Base-by-base conservation (phyloP, 1,284 basidiomycete genomes). In the Fomitopsis palustris region DNA sequence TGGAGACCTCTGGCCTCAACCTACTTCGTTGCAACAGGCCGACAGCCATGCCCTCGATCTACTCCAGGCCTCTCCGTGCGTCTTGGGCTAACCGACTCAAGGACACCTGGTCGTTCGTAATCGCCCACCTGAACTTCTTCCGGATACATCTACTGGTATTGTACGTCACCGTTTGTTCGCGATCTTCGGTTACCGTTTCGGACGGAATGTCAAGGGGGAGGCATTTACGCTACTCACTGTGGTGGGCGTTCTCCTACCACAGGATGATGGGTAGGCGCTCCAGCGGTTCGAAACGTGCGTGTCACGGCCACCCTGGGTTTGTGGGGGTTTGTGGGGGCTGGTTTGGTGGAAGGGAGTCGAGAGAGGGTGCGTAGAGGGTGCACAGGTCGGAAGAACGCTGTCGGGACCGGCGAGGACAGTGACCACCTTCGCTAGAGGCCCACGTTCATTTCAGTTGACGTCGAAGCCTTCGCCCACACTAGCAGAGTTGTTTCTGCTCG, bases 101-200 rank as follows among this genome's bases (percentile, higher is more conserved):
- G 21, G 37, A 58, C 7, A 23, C 45, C 33, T 56, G 53, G 47
- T 12, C 51, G 31, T 72, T 70, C 54, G 42, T 81, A 45, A 66
- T 67, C 58, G 70, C 72, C 59, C 77, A 85, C 64, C 84, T 90
- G 69, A 90, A 90, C 70, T 90, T 90, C 69, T 90, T 83, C 66
- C 80, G 88, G 14, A 68, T 86, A 47, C 87, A 89, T 65, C 70
- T 80, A 4, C 70, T 83, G 9, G 78, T 78, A 70, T 83, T 84
- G 82, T 83, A 66, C 67, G 83, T 71, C 14, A 33, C 41, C 29
- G 42, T 51, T 41, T 45, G 21, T 43, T 42, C 54, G 29, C 43
- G 23, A 43, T 43, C 52, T 45, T 45, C 12, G 38, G 9, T 56
- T 7, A 25, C 31, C 25, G 51, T 17, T 29, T 31, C n/a, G 35